These are phyloP conservation scores for Ambrosiella beaveri DNA, from an alignment of 2,329 filamentous ascomycete genomes.

Conservation along the genomic window DNA sequence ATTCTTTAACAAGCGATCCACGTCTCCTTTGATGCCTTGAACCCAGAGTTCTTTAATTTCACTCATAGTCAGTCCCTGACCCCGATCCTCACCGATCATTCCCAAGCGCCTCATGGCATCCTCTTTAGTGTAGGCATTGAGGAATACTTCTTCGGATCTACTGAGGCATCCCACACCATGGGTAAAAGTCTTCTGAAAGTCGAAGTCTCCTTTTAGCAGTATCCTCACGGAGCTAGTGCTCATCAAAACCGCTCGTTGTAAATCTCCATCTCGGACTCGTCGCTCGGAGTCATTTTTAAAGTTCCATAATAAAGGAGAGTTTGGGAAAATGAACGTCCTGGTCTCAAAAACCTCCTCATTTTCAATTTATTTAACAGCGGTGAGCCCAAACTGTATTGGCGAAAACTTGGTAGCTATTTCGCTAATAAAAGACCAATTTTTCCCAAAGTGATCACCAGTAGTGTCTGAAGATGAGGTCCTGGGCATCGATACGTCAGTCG, in stretches of 20 bases:
- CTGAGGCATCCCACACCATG: conserved; percentile 20
- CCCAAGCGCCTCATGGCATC: not conserved
- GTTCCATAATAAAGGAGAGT: not conserved
- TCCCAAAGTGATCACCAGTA: not conserved
- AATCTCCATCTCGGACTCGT: not conserved
- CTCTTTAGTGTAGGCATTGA: not conserved
- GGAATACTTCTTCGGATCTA: not conserved
- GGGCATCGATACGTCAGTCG: not conserved
- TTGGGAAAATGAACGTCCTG: not conserved
- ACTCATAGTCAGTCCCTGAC: too few species aligned
- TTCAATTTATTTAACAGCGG: not conserved
- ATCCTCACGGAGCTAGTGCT: conserved; percentile 19
- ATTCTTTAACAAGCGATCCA: too few species aligned
- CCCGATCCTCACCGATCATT: too few species aligned
- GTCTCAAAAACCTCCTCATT: not conserved
- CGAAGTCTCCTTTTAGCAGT: conserved; percentile 17
- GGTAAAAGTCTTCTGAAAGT: conserved; percentile 16
- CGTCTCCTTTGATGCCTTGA: too few species aligned
- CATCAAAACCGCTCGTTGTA: conserved; percentile 14
- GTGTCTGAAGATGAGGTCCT: not conserved
- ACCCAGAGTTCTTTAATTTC: too few species aligned
- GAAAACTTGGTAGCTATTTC: not conserved
- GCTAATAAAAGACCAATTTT: not conserved
- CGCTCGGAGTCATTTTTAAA: not conserved
- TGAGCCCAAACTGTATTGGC: not conserved